phyloP scores from a whole-genome alignment of 1,284 basidiomycete genomes.

The Pyrrhoderma noxium region DNA sequence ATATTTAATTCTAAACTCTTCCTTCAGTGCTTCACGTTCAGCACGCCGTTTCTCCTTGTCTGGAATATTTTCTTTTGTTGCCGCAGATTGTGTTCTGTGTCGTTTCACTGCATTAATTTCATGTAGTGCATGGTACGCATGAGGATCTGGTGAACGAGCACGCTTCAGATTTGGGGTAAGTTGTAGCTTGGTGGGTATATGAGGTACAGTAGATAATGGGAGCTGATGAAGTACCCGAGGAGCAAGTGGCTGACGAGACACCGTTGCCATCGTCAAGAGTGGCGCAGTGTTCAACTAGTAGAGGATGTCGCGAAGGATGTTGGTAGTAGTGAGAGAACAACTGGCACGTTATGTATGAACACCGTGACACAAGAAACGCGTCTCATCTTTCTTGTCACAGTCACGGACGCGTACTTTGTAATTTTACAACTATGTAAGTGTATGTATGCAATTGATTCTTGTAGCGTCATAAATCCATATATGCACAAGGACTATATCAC shows the following conservation, averaged over 20 bases:
- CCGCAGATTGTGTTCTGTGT: constrained; percentile 2
- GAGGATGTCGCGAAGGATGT: constrained; percentile 13
- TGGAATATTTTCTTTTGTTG: constrained; percentile 10
- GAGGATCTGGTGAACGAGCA: constrained; percentile 20
- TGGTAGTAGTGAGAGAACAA: constrained; percentile 11
- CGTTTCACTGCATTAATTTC: constrained; percentile 7
- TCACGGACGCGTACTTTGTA: too few relatives aligned
- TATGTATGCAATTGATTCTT: too few relatives aligned
- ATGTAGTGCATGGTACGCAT: neutral
- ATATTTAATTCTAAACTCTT: constrained; percentile 81
- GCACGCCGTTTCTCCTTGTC: constrained; percentile 34
- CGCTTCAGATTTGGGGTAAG: constrained; percentile 16
- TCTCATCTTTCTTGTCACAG: too few relatives aligned
- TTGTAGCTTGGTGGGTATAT: constrained; percentile 5
- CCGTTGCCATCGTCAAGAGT: constrained; percentile 16
- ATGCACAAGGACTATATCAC: too few relatives aligned
- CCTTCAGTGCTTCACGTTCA: constrained; percentile 53
- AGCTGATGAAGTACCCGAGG: constrained; percentile 9
- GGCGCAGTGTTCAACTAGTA: neutral
- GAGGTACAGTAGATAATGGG: neutral
- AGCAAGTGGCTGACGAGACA: constrained; percentile 17
- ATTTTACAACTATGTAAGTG: too few relatives aligned
- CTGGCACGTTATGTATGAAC: neutral
- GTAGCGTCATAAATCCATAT: too few relatives aligned
- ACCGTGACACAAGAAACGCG: too few relatives aligned